Evolutionary conservation across 192 early-diverging fungal genomes (phyloP).

Genomic region (Powellomyces hirtus): DNA sequence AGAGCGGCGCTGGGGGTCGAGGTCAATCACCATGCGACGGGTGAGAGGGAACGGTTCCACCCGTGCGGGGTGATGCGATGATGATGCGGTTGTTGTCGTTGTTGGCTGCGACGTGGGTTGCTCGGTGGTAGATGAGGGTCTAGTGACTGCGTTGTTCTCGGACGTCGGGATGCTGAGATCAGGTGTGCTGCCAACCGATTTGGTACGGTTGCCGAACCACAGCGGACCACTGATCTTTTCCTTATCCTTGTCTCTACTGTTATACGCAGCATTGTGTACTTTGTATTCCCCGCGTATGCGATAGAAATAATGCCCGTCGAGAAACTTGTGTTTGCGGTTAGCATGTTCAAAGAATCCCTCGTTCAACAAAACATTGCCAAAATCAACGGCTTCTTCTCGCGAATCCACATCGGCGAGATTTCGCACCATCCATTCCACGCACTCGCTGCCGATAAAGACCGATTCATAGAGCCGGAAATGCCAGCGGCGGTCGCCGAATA

Average conservation of each 20-base stretch:
- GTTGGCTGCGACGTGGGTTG: not conserved
- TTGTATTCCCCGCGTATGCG: constrained; percentile 41
- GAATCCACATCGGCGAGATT: constrained; percentile 74
- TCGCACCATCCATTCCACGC: constrained; percentile 83
- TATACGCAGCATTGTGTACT: not conserved
- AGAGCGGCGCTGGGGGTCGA: constrained; percentile 77
- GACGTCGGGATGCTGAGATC: not conserved
- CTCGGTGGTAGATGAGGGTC: not conserved
- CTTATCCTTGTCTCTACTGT: constrained; percentile 24
- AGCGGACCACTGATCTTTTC: constrained; percentile 29
- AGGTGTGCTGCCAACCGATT: constrained; percentile 15
- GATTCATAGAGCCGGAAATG: constrained; percentile 71
- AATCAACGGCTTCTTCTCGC: constrained; percentile 70
- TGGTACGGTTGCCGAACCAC: constrained; percentile 49
- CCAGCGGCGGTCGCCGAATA: constrained; percentile 78
- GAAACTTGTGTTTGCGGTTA: constrained; percentile 58
- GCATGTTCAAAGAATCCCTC: constrained; percentile 67
- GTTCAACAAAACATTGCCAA: constrained; percentile 76
- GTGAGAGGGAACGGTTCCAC: constrained; percentile 44
- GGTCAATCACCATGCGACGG: constrained; percentile 70
- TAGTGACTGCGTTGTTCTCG: not conserved
- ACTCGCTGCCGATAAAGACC: constrained; percentile 78
- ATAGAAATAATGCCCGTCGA: constrained; percentile 93
- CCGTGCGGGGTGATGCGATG: not conserved
- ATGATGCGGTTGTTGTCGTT: no score